These are phyloP conservation scores for Saccharomycopsis crataegensis DNA, from an alignment of 1,139 yeast genomes.

Conservation along the genomic window DNA sequence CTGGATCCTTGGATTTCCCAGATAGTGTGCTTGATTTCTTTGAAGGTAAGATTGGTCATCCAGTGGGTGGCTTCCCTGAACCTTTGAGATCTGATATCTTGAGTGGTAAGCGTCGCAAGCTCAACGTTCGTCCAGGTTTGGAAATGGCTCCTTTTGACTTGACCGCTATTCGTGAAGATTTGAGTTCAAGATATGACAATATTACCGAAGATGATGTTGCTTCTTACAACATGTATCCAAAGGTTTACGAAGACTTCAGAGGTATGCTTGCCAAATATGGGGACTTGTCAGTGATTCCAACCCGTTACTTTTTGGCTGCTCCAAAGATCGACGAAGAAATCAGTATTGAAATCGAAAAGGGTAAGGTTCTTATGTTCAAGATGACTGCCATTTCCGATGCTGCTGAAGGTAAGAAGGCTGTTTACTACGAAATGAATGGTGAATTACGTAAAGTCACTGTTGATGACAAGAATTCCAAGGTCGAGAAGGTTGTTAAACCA, in stretches of 20 bases:
- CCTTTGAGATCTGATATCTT: slow-evolving; percentile 89
- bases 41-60: slow-evolving; percentile 99
- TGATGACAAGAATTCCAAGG: slow-evolving; percentile 78
- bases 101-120: slow-evolving; percentile 83
- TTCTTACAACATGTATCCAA: slow-evolving; percentile 94
- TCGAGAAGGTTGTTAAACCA: slow-evolving; percentile 79
- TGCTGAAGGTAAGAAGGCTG: slow-evolving; percentile 84
- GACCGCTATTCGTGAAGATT: slow-evolving; percentile 59
- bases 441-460: slow-evolving; percentile 94
- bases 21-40: slow-evolving; percentile 95
- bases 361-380: slow-evolving; percentile 87
- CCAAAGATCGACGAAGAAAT: slow-evolving; percentile 85
- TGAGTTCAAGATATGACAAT: slow-evolving; percentile 54
- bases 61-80: slow-evolving; percentile 99
- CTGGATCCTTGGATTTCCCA: slow-evolving; percentile 92
- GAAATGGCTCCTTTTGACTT: slow-evolving; percentile 78
- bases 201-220: slow-evolving; percentile 87
- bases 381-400: slow-evolving; percentile 91
- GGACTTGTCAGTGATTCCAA: slow-evolving; percentile 89
- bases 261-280: slow-evolving; percentile 73
- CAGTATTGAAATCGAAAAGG: slow-evolving; percentile 84
- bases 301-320: slow-evolving; percentile 81
- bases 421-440: slow-evolving; percentile 95
- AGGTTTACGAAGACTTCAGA: slow-evolving; percentile 85
- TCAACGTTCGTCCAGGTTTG: slow-evolving; percentile 86